Evolutionary conservation across 768 basidiomycete species (phyloP), one percentile per base, ranked within the genome.

Genomic region (Phylloporus sp.): DNA sequence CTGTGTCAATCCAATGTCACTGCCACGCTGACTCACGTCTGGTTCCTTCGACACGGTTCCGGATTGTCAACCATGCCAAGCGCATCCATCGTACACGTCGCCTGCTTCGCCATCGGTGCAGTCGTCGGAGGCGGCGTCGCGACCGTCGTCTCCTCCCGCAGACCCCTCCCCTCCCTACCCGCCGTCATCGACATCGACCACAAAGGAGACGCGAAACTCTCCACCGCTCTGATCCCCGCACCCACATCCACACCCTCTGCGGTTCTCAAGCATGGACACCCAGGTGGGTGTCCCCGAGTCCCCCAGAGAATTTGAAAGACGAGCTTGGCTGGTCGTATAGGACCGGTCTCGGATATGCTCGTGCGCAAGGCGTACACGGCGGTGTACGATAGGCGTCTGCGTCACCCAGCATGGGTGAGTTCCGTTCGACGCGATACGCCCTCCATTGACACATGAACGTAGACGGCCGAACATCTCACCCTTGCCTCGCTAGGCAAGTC

Each of bases 391-490:
- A 74, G 96, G 43, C 76, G 90, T 11, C 70, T 94, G 46, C 76
- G 90, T 15, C 94, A 98, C 69, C 93, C 95, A 3, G 79, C 93
- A 26, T 98, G 95, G 94, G 93, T 94, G 61, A 38, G 79, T 56
- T 23, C n/a, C n/a, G n/a, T 57, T 18, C 13, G 13, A 7, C 8
- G 21, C 15, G 6, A 8, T 20, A 13, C 9, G 22, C 21, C 4
- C 15, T 3, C 17, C n/a, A 23, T 31, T 41, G 24, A 37, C 22
- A 6, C 48, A 21, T 23, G 3, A n/a, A 27, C 24, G 32, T 32
- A 95, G 95, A 96, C 95, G 0, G 96, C 93, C 5, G 93, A 99
- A 64, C 94, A 98, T 62, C 73, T 99, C 28, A 96, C 92, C 0
- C 76, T 80, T 7, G 78, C 85, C 1, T 84, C 85, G 0, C 70